A percentile compares a stretch with the other conserved stretches of the same genome.
Evolutionary conservation across 257 asterid species (phyloP).

Genomic region (Solanum lycopersicoides): DNA sequence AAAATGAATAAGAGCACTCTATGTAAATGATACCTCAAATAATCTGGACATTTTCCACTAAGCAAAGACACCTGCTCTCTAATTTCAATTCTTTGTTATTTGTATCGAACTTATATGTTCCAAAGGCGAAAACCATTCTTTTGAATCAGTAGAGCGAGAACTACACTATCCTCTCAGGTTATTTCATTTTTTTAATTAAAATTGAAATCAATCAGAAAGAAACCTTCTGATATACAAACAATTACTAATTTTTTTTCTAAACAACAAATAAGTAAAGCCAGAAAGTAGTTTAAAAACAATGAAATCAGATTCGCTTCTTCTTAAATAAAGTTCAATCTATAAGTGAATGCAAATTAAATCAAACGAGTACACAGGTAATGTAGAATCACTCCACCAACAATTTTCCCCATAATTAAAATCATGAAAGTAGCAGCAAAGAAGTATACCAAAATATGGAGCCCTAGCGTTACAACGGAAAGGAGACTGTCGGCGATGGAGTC

Average conservation of each 20-base stretch:
- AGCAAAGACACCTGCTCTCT: too few relatives aligned
- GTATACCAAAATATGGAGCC: background rate
- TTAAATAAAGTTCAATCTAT: background rate
- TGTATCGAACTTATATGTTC: too few relatives aligned
- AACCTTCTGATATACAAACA: background rate
- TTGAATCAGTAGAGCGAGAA: too few relatives aligned
- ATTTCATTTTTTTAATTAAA: background rate
- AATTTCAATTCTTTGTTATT: too few relatives aligned
- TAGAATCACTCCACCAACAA: background rate
- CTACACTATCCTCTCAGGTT: background rate
- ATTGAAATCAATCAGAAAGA: background rate
- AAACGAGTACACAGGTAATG: background rate
- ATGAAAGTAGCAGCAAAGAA: background rate
- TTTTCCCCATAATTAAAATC: background rate
- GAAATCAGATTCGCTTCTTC: background rate
- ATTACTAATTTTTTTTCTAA: background rate
- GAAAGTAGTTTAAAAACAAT: background rate
- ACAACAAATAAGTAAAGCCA: background rate
- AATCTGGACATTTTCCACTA: too few relatives aligned
- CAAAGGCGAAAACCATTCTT: too few relatives aligned
- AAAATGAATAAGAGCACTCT: background rate
- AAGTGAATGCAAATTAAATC: background rate
- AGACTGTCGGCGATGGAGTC: background rate
- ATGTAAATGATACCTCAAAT: too few relatives aligned
- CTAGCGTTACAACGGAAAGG: background rate